These are phyloP conservation scores for Cyberlindnera suaveolens DNA, from an alignment of 805 yeast genomes.

Conservation along the genomic window DNA sequence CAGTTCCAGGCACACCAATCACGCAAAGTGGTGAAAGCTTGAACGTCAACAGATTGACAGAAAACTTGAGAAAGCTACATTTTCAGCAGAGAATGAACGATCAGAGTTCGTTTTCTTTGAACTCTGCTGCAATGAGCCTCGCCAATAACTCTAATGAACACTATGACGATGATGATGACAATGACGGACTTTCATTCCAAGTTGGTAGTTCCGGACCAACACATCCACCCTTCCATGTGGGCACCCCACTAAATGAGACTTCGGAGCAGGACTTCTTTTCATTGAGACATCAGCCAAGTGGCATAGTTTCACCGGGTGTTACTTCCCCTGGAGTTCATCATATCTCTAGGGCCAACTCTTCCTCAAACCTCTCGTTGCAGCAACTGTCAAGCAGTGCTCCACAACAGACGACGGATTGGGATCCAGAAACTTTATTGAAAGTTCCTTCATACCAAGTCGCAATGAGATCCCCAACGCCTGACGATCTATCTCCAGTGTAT, in stretches of 20 bases:
- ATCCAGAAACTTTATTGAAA: conserved; percentile 42
- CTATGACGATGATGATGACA: conserved; percentile 20
- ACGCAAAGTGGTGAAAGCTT: conserved; percentile 15
- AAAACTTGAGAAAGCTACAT: conserved; percentile 46
- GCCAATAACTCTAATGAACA: conserved; percentile 9
- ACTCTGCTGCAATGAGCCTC: conserved; percentile 13
- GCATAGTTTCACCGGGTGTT: conserved; percentile 33
- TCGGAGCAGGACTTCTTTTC: conserved; percentile 31
- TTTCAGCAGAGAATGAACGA: conserved; percentile 39
- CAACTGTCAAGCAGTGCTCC: conserved; percentile 1
- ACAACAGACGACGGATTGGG: conserved; percentile 29
- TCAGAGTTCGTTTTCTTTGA: conserved; percentile 28
- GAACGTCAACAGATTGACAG: conserved; percentile 34
- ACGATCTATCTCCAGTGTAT: conserved; percentile 68
- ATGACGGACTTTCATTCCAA: conserved; percentile 14
- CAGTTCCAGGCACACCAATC: conserved; percentile 22
- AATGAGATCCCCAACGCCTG: conserved; percentile 44
- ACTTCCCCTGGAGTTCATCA: conserved; percentile 50
- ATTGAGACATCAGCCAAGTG: conserved; percentile 11
- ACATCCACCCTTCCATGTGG: conserved; percentile 15
- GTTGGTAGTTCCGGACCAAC: conserved; percentile 4
- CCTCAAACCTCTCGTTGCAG: conserved; percentile 20
- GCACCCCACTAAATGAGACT: conserved; percentile 22
- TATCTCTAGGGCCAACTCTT: conserved; percentile 55
- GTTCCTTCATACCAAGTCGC: conserved; percentile 90